A percentile compares a stretch with the other conserved stretches of the same genome.
Evolutionary conservation across 495 filamentous ascomycete species (phyloP).

Genomic region (Elasticomyces elasticus): DNA sequence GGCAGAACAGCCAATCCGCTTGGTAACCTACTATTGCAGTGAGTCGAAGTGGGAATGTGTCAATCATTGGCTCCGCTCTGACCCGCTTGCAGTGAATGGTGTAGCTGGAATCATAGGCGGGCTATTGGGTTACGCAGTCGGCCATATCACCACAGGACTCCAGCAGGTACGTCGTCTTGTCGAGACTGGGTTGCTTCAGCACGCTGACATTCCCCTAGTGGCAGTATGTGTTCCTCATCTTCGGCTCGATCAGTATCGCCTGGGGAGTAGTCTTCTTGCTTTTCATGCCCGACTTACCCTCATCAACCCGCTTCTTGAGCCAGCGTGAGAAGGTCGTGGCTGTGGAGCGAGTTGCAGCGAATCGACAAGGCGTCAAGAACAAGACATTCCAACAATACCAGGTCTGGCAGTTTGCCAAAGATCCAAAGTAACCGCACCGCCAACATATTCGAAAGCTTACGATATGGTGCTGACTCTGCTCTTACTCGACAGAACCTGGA

Average conservation of each 20-base stretch:
- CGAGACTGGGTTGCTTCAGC: too few relatives aligned
- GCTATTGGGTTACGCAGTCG: conserved; percentile 42
- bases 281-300: conserved; percentile 39
- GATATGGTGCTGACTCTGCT: too few relatives aligned
- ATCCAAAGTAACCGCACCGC: conserved; percentile 23
- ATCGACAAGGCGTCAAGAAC: conserved; percentile 40
- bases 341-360: conserved; percentile 37
- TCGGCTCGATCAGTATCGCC: conserved; percentile 33
- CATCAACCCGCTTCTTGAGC: conserved; percentile 38
- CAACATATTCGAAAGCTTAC: conserved; percentile 16
- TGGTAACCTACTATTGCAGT: conserved; percentile 46
- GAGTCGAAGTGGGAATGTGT: too few relatives aligned
- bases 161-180: too few relatives aligned
- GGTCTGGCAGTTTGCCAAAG: conserved; percentile 7
- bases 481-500: too few relatives aligned
- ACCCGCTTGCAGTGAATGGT: too few relatives aligned
- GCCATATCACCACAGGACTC: conserved; percentile 38
- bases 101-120: conserved; percentile 48
- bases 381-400: conserved; percentile 16
- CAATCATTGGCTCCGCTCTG: too few relatives aligned
- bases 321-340: conserved; percentile 36
- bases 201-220: too few relatives aligned
- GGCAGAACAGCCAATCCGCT: conserved; percentile 22
- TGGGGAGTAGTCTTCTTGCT: conserved; percentile 33
- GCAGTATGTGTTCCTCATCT: conserved; percentile 44